Base-by-base conservation (phyloP, 305 asterid genomes). In the Fraxinus albicans region DNA sequence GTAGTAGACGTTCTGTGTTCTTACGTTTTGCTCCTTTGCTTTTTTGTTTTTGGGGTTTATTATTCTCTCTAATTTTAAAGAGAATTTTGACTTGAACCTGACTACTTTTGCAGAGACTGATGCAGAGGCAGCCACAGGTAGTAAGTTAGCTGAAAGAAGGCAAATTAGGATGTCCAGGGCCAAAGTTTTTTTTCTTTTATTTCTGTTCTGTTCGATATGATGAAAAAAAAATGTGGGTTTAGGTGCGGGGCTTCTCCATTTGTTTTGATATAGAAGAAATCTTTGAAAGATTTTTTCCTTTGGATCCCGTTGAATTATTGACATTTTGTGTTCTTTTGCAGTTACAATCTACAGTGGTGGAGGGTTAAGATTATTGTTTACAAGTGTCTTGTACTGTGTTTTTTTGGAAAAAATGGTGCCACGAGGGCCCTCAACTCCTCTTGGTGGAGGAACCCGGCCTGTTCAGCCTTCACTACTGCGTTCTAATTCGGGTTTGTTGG, bases 361-460 rank as follows among this genome's bases (percentile, higher is more conserved):
- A 8, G 19, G 33, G 74, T 67, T 67, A 67, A 67, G 19, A 27
- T 67, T 27, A 2, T 19, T 23, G 33, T 63, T 63, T 21, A 23
- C 31, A 63, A 63, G 72, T 63, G 72, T 13, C 29, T 2, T 63
- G 36, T 25, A 3, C 74, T 67, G 84, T 23, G 34, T 53, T n/a
- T 80, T 84, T 76, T 79, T 13, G 73, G 27, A 13, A 79, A 87
- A 79, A 63, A 93, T 93, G 97, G 90, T 92, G 83, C 94, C 94
- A 36, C 91, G 88, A 83, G 98, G 95, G 79, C 91, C 93, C 76
- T 89, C 95, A 13, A 84, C 89, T 47, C 95, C 97, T 1, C 92
- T 85, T 55, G 93, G 94, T 70, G 91, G 92, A 77, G 91, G 92
- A 80, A 76, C 89, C 80, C 98, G 89, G 89, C 83, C 88, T 21